Conservation (phyloP, 1,284 basidiomycete genomes). For the Rhodotorula glutinis region DNA sequence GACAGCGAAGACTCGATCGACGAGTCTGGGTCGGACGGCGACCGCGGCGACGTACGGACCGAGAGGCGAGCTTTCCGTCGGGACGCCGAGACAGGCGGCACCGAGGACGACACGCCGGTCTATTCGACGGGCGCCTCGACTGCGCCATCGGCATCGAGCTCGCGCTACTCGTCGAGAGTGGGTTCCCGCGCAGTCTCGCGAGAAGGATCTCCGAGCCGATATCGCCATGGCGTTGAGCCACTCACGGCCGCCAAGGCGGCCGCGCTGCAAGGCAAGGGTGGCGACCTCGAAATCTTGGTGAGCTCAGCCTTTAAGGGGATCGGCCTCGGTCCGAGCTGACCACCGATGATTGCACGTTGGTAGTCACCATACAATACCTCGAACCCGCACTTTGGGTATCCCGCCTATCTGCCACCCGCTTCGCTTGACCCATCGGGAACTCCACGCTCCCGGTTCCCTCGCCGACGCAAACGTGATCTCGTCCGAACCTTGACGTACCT, state of each 20-base stretch:
- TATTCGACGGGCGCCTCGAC: slow-evolving; percentile 4
- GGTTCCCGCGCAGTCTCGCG: slow-evolving; percentile 17
- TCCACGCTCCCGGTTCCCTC: slow-evolving; percentile 52
- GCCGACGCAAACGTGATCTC: slow-evolving; percentile 67
- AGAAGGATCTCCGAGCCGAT: slow-evolving; percentile 17
- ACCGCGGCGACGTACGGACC: no score
- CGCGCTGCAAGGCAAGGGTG: not conserved
- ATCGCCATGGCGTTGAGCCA: slow-evolving; percentile 8
- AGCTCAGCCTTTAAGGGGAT: not conserved
- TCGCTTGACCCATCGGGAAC: slow-evolving; percentile 36
- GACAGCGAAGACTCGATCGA: slow-evolving; percentile 24
- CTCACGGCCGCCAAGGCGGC: slow-evolving; percentile 2
- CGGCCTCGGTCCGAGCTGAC: not conserved
- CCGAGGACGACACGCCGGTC: not conserved
- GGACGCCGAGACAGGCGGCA: not conserved
- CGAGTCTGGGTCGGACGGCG: slow-evolving; percentile 2
- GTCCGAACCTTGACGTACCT: slow-evolving; percentile 62
- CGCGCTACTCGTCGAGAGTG: slow-evolving; percentile 24
- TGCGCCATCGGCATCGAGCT: slow-evolving; percentile 21
- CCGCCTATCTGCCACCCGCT: slow-evolving; percentile 51
- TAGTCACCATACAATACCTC: slow-evolving; percentile 50
- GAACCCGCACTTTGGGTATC: slow-evolving; percentile 84
- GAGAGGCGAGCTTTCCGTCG: not conserved
- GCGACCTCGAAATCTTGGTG: not conserved
- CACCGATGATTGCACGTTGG: not conserved